These are phyloP conservation scores for Fraxinus excelsior DNA, from an alignment of 257 asterid species.

Conservation along the genomic window DNA sequence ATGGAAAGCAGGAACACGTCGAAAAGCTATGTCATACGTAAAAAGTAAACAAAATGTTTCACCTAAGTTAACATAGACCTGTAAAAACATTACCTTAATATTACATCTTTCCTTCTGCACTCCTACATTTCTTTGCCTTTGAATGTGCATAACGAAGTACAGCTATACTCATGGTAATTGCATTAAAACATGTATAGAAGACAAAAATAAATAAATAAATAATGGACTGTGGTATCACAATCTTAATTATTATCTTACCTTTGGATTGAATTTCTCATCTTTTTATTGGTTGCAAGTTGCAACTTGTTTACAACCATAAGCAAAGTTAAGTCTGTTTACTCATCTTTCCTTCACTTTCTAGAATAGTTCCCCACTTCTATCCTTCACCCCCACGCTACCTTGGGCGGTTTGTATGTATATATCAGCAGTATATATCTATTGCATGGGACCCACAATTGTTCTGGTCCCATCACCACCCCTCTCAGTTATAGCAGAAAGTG, in stretches of 20 bases:
- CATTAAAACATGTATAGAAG: too few species aligned
- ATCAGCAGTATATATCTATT: too few species aligned
- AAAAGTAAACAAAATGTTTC: too few species aligned
- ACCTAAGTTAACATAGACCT: too few species aligned
- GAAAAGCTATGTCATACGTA: too few species aligned
- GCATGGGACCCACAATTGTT: neutral
- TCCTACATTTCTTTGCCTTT: too few species aligned
- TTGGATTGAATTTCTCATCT: conserved; percentile 22
- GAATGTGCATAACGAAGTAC: too few species aligned
- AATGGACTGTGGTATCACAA: neutral
- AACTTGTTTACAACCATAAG: conserved; percentile 34
- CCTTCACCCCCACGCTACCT: neutral
- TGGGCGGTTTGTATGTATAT: too few species aligned
- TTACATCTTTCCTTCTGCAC: too few species aligned
- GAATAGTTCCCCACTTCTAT: conserved; percentile 7
- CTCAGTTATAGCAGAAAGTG: conserved; percentile 21
- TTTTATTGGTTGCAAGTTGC: conserved; percentile 35
- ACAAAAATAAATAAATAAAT: too few species aligned
- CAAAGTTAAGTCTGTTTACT: conserved; percentile 2
- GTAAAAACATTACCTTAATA: too few species aligned
- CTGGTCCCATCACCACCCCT: conserved; percentile 24
- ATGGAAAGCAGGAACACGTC: too few species aligned
- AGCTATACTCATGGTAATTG: neutral
- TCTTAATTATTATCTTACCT: neutral
- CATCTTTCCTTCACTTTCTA: neutral